phyloP scores from a whole-genome alignment of 345 rosid genomes.

The Euphorbia lathyris region DNA sequence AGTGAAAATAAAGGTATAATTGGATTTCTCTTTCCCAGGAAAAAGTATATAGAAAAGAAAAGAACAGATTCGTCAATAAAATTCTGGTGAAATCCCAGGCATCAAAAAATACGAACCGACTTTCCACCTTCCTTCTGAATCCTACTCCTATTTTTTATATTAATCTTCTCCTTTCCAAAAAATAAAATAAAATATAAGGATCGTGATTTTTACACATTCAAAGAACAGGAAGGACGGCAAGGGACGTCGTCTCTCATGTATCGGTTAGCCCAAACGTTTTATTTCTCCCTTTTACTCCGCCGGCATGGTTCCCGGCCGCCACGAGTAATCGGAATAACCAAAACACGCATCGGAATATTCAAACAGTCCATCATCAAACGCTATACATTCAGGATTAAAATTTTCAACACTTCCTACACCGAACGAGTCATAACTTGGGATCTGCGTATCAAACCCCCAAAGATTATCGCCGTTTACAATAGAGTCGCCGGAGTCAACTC shows the following conservation, averaged over 20 bases:
- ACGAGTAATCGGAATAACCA: constrained; percentile 28
- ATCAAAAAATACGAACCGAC: not conserved
- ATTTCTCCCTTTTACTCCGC: constrained; percentile 8
- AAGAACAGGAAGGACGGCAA: not conserved
- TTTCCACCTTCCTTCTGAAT: not conserved
- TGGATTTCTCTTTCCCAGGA: not conserved
- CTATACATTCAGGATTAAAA: constrained; percentile 17
- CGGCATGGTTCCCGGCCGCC: constrained; percentile 33
- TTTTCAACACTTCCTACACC: constrained; percentile 20
- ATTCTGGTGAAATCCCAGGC: not conserved
- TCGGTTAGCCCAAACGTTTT: too few relatives aligned
- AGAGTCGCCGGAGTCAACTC: constrained; percentile 28
- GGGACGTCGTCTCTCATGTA: not conserved
- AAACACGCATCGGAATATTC: constrained; percentile 37
- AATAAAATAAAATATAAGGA: not conserved
- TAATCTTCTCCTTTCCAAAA: not conserved
- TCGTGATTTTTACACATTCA: constrained; percentile 1
- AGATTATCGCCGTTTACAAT: constrained; percentile 23
- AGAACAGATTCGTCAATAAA: not conserved
- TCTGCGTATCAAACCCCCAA: constrained; percentile 38
- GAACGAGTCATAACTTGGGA: constrained; percentile 36
- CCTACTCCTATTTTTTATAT: constrained; percentile 18
- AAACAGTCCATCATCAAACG: constrained; percentile 36
- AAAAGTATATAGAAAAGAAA: not conserved
- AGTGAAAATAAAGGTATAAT: not conserved